Percentiles rank a stretch among this genome's conserved stretches.
These are phyloP conservation scores for Lasiodiplodia sp. DNA, from an alignment of 2,329 filamentous ascomycete genomes.

Conservation along the genomic window DNA sequence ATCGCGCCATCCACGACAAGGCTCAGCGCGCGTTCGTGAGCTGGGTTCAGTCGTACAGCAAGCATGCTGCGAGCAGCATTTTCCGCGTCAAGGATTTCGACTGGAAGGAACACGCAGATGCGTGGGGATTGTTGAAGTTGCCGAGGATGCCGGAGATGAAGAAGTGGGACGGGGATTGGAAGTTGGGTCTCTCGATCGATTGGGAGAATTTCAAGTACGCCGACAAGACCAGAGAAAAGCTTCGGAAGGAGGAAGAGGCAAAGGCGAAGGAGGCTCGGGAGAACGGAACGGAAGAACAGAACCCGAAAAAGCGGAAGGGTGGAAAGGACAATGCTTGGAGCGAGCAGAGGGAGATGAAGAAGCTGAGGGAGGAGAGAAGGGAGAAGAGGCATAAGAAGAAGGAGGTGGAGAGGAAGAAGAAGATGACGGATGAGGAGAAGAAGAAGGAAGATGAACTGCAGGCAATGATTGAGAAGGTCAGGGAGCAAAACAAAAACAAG, in stretches of 20 bases:
- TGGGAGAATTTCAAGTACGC: conserved; percentile 53
- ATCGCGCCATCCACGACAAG: conserved; percentile 80
- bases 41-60: conserved; percentile 90
- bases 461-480: conserved; percentile 39
- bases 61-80: conserved; percentile 89
- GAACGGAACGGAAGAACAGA: conserved; percentile 19
- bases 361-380: conserved; percentile 41
- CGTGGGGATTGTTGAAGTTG: conserved; percentile 85
- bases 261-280: conserved; percentile 37
- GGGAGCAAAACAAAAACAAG: conserved; percentile 35
- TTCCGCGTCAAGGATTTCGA: conserved; percentile 84
- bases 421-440: conserved; percentile 45
- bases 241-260: conserved; percentile 47
- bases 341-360: conserved; percentile 46
- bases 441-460: conserved; percentile 37
- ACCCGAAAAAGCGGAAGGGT: conserved; percentile 33
- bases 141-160: conserved; percentile 90
- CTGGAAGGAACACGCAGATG: conserved; percentile 80
- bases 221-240: conserved; percentile 54
- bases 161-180: conserved; percentile 54
- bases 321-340: conserved; percentile 45
- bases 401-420: conserved; percentile 35
- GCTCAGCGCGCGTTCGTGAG: conserved; percentile 91
- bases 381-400: conserved; percentile 43
- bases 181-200: conserved; percentile 49